A percentile compares a stretch with the other conserved stretches of the same genome.
These are phyloP conservation scores for Fusarium mundagurra DNA, from an alignment of 2,329 filamentous ascomycete genomes.

Conservation along the genomic window DNA sequence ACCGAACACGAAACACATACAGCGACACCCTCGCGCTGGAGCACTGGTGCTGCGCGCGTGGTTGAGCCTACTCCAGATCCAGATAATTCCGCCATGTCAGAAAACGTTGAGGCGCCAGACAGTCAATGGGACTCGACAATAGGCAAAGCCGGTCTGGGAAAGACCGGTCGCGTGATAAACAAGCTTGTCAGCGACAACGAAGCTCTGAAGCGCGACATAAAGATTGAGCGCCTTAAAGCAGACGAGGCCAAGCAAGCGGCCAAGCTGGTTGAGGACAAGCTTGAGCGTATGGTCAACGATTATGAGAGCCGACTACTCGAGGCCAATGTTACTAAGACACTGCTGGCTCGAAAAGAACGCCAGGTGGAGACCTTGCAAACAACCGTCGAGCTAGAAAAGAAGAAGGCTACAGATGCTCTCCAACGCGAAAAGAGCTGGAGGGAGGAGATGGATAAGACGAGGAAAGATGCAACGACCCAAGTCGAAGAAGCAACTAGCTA, in stretches of 20 bases:
- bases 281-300: constrained; percentile 73
- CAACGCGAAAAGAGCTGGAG: constrained; percentile 70
- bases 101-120: constrained; percentile 48
- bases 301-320: constrained; percentile 76
- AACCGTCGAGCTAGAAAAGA: constrained; percentile 71
- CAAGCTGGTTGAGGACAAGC: constrained; percentile 74
- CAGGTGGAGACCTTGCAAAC: constrained; percentile 76
- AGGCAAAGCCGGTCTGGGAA: constrained; percentile 75
- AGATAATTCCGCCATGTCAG: constrained; percentile 42
- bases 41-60: constrained; percentile 44
- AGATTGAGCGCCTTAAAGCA: constrained; percentile 70
- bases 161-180: constrained; percentile 83
- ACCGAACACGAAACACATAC: constrained; percentile 47
- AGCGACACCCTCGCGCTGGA: constrained; percentile 47
- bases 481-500: constrained; percentile 73
- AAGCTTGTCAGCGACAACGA: constrained; percentile 84
- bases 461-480: constrained; percentile 67
- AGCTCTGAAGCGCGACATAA: constrained; percentile 76
- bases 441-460: constrained; percentile 70
- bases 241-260: constrained; percentile 78
- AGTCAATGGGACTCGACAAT: constrained; percentile 72
- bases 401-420: constrained; percentile 67
- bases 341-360: constrained; percentile 77
- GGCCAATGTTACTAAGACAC: constrained; percentile 75
- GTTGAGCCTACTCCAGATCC: constrained; percentile 44